These are phyloP conservation scores for Acanthamoeba royreba DNA, from an alignment of 208 protist genomes.

Conservation along the genomic window DNA sequence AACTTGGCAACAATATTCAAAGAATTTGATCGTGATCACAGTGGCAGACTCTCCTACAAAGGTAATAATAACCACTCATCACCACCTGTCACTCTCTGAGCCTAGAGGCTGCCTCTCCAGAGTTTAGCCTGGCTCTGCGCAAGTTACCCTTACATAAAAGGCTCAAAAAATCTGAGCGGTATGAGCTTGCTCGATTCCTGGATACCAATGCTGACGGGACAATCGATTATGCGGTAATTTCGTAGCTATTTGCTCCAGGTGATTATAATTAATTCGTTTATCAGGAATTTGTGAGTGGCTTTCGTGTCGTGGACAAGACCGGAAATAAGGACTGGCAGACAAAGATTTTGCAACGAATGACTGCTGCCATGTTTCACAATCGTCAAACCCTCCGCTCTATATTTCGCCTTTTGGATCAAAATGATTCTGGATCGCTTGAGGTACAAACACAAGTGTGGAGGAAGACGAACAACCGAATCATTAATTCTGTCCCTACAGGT, in stretches of 20 bases:
- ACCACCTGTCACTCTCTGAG: neutral
- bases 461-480: neutral
- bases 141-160: neutral
- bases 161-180: neutral
- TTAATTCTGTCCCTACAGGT: neutral
- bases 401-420: neutral
- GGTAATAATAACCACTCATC: neutral
- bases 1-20: neutral
- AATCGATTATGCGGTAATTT: neutral
- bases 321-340: neutral
- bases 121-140: neutral
- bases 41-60: neutral
- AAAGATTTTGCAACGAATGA: neutral
- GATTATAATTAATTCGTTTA: neutral
- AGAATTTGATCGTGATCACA: neutral
- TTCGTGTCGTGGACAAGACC: neutral
- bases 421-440: neutral
- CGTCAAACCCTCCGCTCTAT: neutral
- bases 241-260: neutral
- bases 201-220: neutral
- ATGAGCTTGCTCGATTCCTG: neutral
- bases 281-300: neutral
- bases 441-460: neutral
- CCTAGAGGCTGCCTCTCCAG: neutral
- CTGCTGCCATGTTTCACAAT: neutral